Percentiles rank a stretch among this genome's conserved stretches.
Conservation (phyloP, 345 rosid species). For the Linum tenue region DNA sequence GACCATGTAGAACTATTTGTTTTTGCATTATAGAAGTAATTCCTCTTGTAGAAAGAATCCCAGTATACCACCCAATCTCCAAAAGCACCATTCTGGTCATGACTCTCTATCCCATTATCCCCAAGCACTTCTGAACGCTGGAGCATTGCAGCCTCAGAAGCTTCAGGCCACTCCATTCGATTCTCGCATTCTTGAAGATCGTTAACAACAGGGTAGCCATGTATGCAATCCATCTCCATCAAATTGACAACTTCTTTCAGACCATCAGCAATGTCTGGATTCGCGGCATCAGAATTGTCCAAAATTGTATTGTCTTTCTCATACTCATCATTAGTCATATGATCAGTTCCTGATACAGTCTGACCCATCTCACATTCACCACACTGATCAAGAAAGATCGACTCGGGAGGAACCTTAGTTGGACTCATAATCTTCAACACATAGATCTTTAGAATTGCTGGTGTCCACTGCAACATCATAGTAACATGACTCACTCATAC, state of each 20-base stretch:
- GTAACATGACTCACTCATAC: conserved; percentile 41
- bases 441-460: conserved; percentile 14
- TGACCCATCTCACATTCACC: conserved; percentile 12
- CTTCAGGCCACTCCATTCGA: conserved; percentile 13
- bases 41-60: conserved; percentile 64
- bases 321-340: conserved; percentile 12
- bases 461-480: conserved; percentile 47
- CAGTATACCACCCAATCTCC: conserved; percentile 64
- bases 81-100: conserved; percentile 17
- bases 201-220: conserved; percentile 7
- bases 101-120: conserved; percentile 16
- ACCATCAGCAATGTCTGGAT: conserved; percentile 15
- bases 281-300: conserved; percentile 20
- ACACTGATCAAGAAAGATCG: conserved; percentile 7
- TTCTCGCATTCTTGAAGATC: conserved; percentile 13
- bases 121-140: conserved; percentile 16
- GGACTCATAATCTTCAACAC: conserved; percentile 19
- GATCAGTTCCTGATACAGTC: conserved; percentile 10
- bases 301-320: conserved; percentile 8
- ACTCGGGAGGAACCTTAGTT: conserved; percentile 12
- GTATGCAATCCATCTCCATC: conserved; percentile 17
- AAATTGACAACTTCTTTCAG: conserved; percentile 19
- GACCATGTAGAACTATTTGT: conserved; percentile 65
- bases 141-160: conserved; percentile 17
- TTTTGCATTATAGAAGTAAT: conserved; percentile 53